Evolutionary conservation across 257 asterid species (phyloP).

Genomic region (Paulownia fortunei): DNA sequence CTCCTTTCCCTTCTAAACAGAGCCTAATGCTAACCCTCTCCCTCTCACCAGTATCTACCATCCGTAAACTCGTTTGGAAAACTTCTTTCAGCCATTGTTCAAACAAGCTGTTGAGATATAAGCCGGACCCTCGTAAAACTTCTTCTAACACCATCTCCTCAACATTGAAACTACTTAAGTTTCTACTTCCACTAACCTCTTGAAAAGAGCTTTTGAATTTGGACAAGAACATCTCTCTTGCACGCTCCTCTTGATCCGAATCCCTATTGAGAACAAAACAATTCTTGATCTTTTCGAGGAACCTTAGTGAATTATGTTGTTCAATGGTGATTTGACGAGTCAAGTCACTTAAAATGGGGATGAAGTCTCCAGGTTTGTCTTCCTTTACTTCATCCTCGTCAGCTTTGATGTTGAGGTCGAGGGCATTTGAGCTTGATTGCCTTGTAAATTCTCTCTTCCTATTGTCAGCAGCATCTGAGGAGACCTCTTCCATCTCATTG

Average conservation of each 20-base stretch:
- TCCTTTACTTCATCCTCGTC: conserved; percentile 44
- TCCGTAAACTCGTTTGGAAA: conserved; percentile 51
- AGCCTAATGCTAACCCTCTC: conserved; percentile 53
- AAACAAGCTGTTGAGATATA: conserved; percentile 57
- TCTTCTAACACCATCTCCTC: conserved; percentile 53
- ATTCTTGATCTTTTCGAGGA: conserved; percentile 51
- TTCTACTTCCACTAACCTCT: conserved; percentile 37
- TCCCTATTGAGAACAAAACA: conserved; percentile 43
- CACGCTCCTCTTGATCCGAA: conserved; percentile 37
- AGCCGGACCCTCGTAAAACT: conserved; percentile 50
- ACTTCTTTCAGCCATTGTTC: conserved; percentile 65
- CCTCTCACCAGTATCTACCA: conserved; percentile 32
- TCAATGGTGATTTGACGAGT: conserved; percentile 32
- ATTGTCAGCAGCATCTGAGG: conserved; percentile 26
- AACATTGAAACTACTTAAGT: conserved; percentile 35
- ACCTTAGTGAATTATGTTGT: conserved; percentile 31
- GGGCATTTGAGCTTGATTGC: conserved; percentile 45
- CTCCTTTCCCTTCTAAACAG: conserved; percentile 50
- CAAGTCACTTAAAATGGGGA: conserved; percentile 41
- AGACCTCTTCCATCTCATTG: conserved; percentile 31
- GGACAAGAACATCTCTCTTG: conserved; percentile 52
- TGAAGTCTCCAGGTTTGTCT: conserved; percentile 23
- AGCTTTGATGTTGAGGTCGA: conserved; percentile 66
- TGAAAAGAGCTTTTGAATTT: conserved; percentile 38
- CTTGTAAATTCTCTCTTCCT: conserved; percentile 31